These are phyloP conservation scores for Penicillium psychrofluorescens DNA, from an alignment of 495 filamentous ascomycete genomes.

Conservation along the genomic window DNA sequence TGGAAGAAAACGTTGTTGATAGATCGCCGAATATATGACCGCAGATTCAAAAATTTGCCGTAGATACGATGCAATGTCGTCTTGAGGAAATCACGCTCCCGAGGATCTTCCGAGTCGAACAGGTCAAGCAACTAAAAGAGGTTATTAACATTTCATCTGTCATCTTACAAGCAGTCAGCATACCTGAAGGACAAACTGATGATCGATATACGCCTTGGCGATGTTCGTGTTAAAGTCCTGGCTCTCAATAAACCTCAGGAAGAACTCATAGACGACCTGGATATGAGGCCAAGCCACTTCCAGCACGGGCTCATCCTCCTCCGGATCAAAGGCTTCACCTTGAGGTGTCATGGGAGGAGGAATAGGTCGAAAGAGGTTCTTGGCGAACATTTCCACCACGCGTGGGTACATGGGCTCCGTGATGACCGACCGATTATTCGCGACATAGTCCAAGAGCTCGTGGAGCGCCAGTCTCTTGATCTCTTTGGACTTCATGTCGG, in stretches of 20 bases:
- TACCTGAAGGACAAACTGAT: conserved; percentile 91
- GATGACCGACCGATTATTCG: conserved; percentile 96
- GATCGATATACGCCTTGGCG: conserved; percentile 97
- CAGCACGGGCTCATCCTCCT: conserved; percentile 96
- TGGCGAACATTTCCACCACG: conserved; percentile 98
- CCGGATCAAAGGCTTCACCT: conserved; percentile 96
- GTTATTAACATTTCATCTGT: neutral
- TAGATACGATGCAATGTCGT: conserved; percentile 98
- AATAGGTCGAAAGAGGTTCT: conserved; percentile 96
- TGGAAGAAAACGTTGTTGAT: conserved; percentile 99
- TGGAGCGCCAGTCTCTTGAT: conserved; percentile 97
- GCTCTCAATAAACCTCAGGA: conserved; percentile 96
- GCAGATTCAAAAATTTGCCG: conserved; percentile 95
- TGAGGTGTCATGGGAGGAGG: conserved; percentile 95
- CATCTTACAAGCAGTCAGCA: conserved; percentile 4
- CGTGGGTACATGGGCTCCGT: conserved; percentile 98
- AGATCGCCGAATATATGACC: conserved; percentile 93
- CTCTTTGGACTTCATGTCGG: conserved; percentile 99
- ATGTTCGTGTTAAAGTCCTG: conserved; percentile 99
- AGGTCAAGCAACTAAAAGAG: conserved; percentile 72
- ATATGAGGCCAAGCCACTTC: conserved; percentile 99
- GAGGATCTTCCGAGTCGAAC: conserved; percentile 97
- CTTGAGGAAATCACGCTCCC: conserved; percentile 96
- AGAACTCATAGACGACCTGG: conserved; percentile 99
- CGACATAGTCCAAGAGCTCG: conserved; percentile 95